phyloP scores from a whole-genome alignment of 257 asterid genomes.

The Nicotiana otophora region DNA sequence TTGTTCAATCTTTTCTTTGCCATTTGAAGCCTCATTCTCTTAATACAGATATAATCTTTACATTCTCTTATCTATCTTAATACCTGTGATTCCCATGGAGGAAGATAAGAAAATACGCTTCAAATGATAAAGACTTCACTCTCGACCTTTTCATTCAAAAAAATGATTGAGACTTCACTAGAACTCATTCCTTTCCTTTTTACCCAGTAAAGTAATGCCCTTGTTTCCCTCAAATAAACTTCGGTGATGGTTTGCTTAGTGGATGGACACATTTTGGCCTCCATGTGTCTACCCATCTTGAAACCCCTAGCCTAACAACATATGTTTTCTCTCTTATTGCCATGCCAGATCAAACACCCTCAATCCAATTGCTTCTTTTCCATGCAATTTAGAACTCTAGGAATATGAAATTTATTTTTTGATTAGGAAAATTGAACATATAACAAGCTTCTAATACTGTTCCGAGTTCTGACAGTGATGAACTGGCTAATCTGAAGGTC shows the following conservation, averaged over 20 bases:
- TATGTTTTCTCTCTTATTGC: not conserved
- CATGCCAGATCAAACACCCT: not conserved
- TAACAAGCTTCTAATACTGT: not conserved
- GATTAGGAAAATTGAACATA: not conserved
- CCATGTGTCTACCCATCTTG: not conserved
- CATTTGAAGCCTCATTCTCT: not conserved
- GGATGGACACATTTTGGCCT: not conserved
- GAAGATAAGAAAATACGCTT: not conserved
- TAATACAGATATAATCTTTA: not conserved
- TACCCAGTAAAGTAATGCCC: not conserved
- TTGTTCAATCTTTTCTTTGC: not conserved
- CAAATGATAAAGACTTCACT: not conserved
- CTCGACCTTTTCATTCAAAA: too few species aligned
- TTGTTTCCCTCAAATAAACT: not conserved
- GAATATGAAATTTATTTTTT: not conserved
- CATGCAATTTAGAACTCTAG: not conserved
- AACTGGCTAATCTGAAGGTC: not conserved
- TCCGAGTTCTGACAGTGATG: not conserved
- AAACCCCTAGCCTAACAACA: not conserved
- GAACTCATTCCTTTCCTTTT: not conserved
- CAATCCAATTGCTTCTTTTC: not conserved
- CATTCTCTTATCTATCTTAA: not conserved
- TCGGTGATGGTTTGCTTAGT: too few species aligned
- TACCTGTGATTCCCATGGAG: not conserved
- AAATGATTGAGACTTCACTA: not conserved